phyloP scores from a whole-genome alignment of 208 protist genomes.

The Strigomonas culicis region DNA sequence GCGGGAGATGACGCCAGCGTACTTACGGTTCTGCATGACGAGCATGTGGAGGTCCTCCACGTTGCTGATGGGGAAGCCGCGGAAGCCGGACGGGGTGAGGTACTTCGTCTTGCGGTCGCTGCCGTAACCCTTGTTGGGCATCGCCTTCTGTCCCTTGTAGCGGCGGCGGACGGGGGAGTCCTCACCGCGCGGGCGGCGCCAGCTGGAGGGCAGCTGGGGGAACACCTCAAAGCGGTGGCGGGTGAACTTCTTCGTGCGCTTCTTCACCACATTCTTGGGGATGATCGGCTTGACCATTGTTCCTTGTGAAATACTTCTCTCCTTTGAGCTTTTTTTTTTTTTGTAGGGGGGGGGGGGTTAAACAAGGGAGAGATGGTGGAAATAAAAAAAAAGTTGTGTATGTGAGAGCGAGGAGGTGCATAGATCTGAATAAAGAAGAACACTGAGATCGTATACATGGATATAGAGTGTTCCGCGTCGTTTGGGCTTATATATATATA shows the following conservation, averaged over 20 bases:
- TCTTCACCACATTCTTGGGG: slow-evolving; percentile 95
- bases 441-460: no score
- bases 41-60: slow-evolving; percentile 98
- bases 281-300: slow-evolving; percentile 93
- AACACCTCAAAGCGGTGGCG: slow-evolving; percentile 95
- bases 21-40: slow-evolving; percentile 99
- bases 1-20: slow-evolving; percentile 97
- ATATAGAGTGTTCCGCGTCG: neutral
- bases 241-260: slow-evolving; percentile 97
- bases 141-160: slow-evolving; percentile 96
- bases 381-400: no score
- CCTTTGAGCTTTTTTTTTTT: neutral
- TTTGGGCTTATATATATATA: neutral
- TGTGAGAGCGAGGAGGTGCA: no score
- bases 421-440: no score
- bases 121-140: slow-evolving; percentile 99
- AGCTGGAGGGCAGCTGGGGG: slow-evolving; percentile 92
- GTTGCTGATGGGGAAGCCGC: slow-evolving; percentile 95
- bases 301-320: slow-evolving; percentile 9
- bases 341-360: neutral
- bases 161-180: slow-evolving; percentile 97
- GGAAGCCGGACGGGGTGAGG: slow-evolving; percentile 97
- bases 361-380: neutral
- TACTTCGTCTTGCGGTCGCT: slow-evolving; percentile 96
- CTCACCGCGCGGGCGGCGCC: slow-evolving; percentile 99